phyloP scores from a whole-genome alignment of 306 rosid species.

The Castanea mollissima region DNA sequence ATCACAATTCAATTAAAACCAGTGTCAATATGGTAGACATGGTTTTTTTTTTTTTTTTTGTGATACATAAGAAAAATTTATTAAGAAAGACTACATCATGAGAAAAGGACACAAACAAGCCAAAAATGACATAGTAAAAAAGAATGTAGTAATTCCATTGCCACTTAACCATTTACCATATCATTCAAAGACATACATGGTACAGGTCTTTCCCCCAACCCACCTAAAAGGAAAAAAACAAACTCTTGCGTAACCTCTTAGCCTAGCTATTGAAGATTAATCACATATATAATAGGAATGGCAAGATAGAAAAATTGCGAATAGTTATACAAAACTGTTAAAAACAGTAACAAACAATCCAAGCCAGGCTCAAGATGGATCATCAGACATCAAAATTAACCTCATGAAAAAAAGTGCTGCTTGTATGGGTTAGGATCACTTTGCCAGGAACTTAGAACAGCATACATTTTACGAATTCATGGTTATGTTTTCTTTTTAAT shows the following conservation, averaged over 20 bases:
- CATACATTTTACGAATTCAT: neutral
- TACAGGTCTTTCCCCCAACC: no score
- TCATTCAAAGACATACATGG: no score
- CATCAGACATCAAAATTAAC: neutral
- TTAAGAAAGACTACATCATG: no score
- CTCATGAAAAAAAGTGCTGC: neutral
- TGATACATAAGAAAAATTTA: no score
- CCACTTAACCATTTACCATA: no score
- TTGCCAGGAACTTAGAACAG: neutral
- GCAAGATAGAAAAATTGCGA: no score
- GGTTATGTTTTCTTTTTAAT: neutral
- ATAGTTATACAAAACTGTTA: no score
- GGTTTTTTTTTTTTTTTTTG: neutral
- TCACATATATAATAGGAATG: neutral
- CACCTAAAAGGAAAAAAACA: no score
- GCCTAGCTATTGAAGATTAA: neutral
- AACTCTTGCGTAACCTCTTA: neutral
- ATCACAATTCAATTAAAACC: neutral
- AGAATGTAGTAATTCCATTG: no score
- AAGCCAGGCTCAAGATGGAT: neutral
- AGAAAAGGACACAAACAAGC: no score
- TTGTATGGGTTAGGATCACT: neutral
- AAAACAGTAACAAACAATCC: no score
- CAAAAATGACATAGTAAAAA: no score
- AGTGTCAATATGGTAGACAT: neutral